Percentiles rank a stretch among this genome's conserved stretches.
Conservation (phyloP, 768 basidiomycete genomes). For the Lactarius evosmus region DNA sequence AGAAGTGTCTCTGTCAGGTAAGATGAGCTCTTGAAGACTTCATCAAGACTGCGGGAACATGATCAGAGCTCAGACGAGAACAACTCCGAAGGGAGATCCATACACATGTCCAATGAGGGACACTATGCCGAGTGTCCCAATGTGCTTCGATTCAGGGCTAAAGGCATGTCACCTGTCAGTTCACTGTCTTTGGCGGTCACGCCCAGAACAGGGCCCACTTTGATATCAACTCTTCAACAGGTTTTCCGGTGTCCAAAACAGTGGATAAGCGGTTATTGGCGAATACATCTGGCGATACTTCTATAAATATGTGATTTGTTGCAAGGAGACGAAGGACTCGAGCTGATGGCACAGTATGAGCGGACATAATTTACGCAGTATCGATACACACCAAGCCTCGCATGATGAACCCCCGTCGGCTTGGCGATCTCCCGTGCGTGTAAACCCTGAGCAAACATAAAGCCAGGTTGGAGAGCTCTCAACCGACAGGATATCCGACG, state of each 20-base stretch:
- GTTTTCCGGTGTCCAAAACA: neutral
- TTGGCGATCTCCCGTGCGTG: neutral
- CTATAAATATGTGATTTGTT: neutral
- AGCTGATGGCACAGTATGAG: neutral
- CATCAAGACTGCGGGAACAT: constrained; percentile 28
- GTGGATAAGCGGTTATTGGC: neutral
- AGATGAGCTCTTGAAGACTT: constrained; percentile 34
- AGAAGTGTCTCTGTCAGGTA: constrained; percentile 37
- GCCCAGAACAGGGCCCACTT: neutral
- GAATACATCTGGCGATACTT: neutral
- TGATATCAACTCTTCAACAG: neutral
- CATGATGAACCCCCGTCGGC: neutral
- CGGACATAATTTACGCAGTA: neutral
- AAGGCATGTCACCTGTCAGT: neutral
- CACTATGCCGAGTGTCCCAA: neutral
- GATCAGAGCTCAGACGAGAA: too few species aligned
- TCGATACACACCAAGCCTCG: neutral
- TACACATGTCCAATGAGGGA: neutral
- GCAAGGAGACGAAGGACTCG: neutral
- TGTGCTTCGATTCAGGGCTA: neutral
- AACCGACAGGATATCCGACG: neutral
- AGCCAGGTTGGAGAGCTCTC: neutral
- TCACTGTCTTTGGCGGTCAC: neutral
- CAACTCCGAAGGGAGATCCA: neutral
- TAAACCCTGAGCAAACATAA: neutral